A percentile compares a stretch with the other conserved stretches of the same genome.
These are phyloP conservation scores for Marchantia polymorpha DNA, from an alignment of 225 moss, liverwort and hornwort species.

Conservation along the genomic window DNA sequence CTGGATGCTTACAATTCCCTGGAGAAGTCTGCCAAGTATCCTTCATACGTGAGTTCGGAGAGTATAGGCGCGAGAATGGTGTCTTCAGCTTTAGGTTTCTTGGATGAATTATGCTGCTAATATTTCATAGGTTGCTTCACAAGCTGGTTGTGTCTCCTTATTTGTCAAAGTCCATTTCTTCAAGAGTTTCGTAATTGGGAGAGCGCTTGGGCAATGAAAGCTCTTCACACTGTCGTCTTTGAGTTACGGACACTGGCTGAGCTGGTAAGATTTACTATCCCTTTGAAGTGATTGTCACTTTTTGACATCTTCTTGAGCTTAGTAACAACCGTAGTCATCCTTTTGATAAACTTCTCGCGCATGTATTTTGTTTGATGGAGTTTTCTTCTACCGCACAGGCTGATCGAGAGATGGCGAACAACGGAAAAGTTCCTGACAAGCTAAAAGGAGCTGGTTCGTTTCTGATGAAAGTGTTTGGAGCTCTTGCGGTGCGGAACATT, in stretches of 20 bases:
- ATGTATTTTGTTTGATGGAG: neutral
- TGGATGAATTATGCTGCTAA: neutral
- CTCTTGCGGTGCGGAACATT: constrained; percentile 64
- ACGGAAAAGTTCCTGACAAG: constrained; percentile 91
- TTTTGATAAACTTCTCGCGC: no score
- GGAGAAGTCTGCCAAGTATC: constrained; percentile 89
- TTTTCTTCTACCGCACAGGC: constrained; percentile 49
- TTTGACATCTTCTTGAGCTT: neutral
- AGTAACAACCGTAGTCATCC: no score
- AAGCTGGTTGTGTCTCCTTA: constrained; percentile 29
- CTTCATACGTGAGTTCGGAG: neutral
- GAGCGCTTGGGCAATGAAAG: constrained; percentile 94
- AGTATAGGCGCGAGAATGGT: neutral
- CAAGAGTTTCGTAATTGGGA: constrained; percentile 99
- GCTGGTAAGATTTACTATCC: constrained; percentile 46
- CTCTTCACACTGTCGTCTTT: constrained; percentile 76
- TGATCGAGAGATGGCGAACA: constrained; percentile 76
- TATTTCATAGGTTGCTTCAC: neutral
- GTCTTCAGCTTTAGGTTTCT: neutral
- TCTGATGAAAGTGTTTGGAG: constrained; percentile 95
- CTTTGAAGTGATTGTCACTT: neutral
- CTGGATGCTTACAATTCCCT: constrained; percentile 66
- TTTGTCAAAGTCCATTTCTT: constrained; percentile 70
- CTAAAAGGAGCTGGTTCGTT: constrained; percentile 93
- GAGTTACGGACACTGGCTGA: constrained; percentile 84